A percentile compares a stretch with the other conserved stretches of the same genome.
These are phyloP conservation scores for Dendrocalamus latiflorus DNA, from an alignment of 202 grass and related monocot species.

Conservation along the genomic window DNA sequence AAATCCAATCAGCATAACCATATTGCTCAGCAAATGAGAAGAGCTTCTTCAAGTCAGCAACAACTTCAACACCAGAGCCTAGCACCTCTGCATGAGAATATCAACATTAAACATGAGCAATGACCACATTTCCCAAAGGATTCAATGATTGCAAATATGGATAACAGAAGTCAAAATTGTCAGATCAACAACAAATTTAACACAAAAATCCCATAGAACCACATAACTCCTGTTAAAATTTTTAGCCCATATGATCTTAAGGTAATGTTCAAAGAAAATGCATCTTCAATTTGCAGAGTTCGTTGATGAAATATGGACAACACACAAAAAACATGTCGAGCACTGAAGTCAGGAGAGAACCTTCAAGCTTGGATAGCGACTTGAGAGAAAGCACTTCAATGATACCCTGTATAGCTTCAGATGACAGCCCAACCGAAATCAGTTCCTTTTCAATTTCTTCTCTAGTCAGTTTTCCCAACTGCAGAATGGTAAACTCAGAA, in stretches of 20 bases:
- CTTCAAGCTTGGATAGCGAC: conserved; percentile 72
- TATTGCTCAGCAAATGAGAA: conserved; percentile 72
- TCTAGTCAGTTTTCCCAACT: no score
- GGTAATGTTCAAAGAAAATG: conserved; percentile 8
- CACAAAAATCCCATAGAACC: no score
- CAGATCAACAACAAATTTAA: no score
- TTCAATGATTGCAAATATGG: not conserved
- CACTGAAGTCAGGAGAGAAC: conserved; percentile 34
- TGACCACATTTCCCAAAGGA: not conserved
- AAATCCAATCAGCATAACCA: no score
- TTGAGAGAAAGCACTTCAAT: conserved; percentile 79
- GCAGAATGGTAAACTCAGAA: no score
- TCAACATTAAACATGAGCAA: conserved; percentile 11
- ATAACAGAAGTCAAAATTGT: no score
- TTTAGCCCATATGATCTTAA: not conserved
- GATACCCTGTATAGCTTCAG: no score
- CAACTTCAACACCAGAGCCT: conserved; percentile 53
- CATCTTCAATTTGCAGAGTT: no score
- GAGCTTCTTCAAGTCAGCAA: conserved; percentile 77
- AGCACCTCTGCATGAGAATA: conserved; percentile 52
- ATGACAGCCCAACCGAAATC: no score
- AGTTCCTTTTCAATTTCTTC: no score
- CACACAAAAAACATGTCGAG: conserved; percentile 1
- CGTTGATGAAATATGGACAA: not conserved
- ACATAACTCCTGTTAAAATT: not conserved